Conservation (phyloP, 768 basidiomycete species). For the Neoboletus magnificus region DNA sequence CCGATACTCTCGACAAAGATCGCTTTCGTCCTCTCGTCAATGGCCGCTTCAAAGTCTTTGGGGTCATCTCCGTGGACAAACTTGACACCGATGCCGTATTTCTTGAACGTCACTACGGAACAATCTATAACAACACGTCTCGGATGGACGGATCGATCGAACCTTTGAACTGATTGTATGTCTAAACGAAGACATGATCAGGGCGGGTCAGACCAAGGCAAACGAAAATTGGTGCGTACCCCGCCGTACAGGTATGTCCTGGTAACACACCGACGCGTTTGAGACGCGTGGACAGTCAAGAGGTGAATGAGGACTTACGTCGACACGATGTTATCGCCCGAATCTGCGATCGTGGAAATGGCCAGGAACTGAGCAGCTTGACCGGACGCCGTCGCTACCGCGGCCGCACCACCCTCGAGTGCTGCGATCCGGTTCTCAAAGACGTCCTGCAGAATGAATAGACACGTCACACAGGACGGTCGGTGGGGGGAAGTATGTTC, state of each 20-base stretch:
- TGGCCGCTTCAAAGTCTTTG: conserved; percentile 46
- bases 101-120: conserved; percentile 48
- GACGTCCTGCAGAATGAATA: conserved; percentile 41
- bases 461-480: background rate
- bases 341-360: conserved; percentile 45
- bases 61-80: conserved; percentile 50
- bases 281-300: background rate
- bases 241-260: conserved; percentile 60
- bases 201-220: background rate
- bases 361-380: conserved; percentile 64
- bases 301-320: conserved; percentile 35
- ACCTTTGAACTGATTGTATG: conserved; percentile 67
- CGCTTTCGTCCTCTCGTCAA: conserved; percentile 59
- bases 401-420: conserved; percentile 60
- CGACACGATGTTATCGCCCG: conserved; percentile 65
- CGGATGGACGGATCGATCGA: background rate
- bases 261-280: background rate
- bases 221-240: conserved; percentile 31
- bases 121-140: background rate
- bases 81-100: conserved; percentile 52
- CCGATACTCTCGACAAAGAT: conserved; percentile 61
- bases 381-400: conserved; percentile 55
- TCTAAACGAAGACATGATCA: conserved; percentile 31
- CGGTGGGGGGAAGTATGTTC: background rate
- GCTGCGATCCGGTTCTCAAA: conserved; percentile 65